Percentiles rank a stretch among this genome's conserved stretches.
phyloP scores from a whole-genome alignment of 495 filamentous ascomycete species.

The Halenospora varia region DNA sequence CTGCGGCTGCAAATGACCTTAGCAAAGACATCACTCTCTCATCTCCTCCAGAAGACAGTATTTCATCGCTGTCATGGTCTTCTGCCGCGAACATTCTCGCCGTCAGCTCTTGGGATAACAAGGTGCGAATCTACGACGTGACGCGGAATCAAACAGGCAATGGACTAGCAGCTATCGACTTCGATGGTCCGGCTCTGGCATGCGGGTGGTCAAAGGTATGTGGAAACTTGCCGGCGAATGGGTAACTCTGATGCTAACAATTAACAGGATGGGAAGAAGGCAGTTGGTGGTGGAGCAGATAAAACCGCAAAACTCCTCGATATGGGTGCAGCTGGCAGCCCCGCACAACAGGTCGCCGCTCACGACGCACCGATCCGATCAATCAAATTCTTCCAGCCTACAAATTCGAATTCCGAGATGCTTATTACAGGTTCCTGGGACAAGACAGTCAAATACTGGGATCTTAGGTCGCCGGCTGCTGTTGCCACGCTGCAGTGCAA shows the following conservation, averaged over 20 bases:
- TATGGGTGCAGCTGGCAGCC: conserved; percentile 46
- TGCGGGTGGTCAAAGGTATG: conserved; percentile 80
- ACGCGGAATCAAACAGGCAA: conserved; percentile 60
- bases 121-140: conserved; percentile 87
- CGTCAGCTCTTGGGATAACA: conserved; percentile 87
- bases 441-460: conserved; percentile 93
- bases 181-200: conserved; percentile 69
- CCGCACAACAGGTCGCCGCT: conserved; percentile 56
- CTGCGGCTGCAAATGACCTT: neutral
- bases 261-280: conserved; percentile 54
- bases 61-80: conserved; percentile 78
- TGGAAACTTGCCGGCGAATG: neutral
- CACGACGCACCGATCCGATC: conserved; percentile 76
- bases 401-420: conserved; percentile 49
- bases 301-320: conserved; percentile 78
- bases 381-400: conserved; percentile 67
- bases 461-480: conserved; percentile 60
- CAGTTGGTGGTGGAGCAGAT: conserved; percentile 78
- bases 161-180: conserved; percentile 71
- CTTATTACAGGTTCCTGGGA: conserved; percentile 93
- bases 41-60: conserved; percentile 76
- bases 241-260: too few relatives aligned
- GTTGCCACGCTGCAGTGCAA: conserved; percentile 60
- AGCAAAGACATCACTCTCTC: conserved; percentile 70
- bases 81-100: conserved; percentile 70